A percentile compares a stretch with the other conserved stretches of the same genome.
Conservation (phyloP, 2,329 filamentous ascomycete genomes). For the Monascus ruber region DNA sequence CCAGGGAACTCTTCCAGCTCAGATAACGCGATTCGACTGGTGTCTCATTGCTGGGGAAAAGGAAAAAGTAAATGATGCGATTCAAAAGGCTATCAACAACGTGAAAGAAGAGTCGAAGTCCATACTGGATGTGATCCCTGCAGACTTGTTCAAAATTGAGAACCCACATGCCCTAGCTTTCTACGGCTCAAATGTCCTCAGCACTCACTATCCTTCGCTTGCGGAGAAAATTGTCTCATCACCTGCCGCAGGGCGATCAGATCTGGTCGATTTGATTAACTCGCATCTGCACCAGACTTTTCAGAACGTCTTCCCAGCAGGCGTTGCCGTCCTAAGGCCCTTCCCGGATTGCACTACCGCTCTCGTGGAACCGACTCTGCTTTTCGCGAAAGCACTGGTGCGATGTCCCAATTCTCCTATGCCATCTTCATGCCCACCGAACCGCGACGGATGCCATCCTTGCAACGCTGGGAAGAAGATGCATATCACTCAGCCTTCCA, state of each 20-base stretch:
- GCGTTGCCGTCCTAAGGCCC: conserved; percentile 74
- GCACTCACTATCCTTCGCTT: conserved; percentile 55
- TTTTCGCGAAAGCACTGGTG: conserved; percentile 63
- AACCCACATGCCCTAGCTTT: conserved; percentile 60
- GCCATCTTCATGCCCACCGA: conserved; percentile 72
- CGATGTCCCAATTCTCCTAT: conserved; percentile 64
- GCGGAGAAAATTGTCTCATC: conserved; percentile 49
- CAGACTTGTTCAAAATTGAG: conserved; percentile 55
- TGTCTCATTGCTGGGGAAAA: conserved; percentile 64
- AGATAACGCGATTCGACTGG: conserved; percentile 60
- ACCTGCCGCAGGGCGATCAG: conserved; percentile 49
- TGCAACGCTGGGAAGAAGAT: conserved; percentile 57
- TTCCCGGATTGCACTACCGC: conserved; percentile 62
- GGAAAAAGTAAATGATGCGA: conserved; percentile 49
- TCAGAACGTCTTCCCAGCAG: conserved; percentile 64
- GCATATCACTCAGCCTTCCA: conserved; percentile 53
- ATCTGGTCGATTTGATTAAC: conserved; percentile 66
- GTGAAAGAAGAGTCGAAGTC: conserved; percentile 47
- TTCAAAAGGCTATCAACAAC: conserved; percentile 49
- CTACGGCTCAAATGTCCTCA: conserved; percentile 56
- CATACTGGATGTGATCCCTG: conserved; percentile 51
- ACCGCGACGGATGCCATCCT: conserved; percentile 59
- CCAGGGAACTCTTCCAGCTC: conserved; percentile 58
- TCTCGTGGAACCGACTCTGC: conserved; percentile 57
- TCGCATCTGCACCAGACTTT: conserved; percentile 76